Evolutionary conservation across 805 yeast genomes (phyloP).

Genomic region (Candida railenensis): DNA sequence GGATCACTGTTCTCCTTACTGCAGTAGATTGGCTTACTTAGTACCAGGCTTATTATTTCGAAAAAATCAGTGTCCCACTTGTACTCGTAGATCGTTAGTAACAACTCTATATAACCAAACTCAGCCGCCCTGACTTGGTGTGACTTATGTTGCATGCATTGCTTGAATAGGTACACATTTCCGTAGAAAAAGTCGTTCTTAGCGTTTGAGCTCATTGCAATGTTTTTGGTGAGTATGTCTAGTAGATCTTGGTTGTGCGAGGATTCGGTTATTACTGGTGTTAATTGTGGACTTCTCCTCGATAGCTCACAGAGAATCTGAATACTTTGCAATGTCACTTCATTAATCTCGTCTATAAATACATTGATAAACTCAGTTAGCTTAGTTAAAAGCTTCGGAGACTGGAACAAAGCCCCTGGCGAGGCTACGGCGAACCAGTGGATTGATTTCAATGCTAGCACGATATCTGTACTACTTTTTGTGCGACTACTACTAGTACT

Average conservation of each 20-base stretch:
- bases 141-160: background rate
- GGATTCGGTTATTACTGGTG: background rate
- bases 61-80: background rate
- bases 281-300: background rate
- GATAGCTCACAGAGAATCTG: background rate
- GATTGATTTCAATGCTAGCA: background rate
- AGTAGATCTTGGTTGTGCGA: background rate
- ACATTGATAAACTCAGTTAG: background rate
- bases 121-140: background rate
- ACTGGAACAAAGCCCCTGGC: background rate
- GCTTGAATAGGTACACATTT: background rate
- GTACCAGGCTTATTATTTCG: background rate
- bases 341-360: background rate
- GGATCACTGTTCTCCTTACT: background rate
- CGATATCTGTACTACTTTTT: background rate
- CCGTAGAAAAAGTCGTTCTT: background rate
- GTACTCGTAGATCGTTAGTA: background rate
- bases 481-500: background rate
- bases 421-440: background rate
- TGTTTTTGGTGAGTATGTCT: slow-evolving; percentile 2
- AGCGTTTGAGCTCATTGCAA: background rate
- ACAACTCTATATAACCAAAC: background rate
- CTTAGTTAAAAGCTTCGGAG: background rate
- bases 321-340: background rate
- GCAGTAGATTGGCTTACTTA: background rate